Percentiles rank a stretch among this genome's conserved stretches.
phyloP scores from a whole-genome alignment of 2,329 filamentous ascomycete species.

The Aaosphaeria arxii region DNA sequence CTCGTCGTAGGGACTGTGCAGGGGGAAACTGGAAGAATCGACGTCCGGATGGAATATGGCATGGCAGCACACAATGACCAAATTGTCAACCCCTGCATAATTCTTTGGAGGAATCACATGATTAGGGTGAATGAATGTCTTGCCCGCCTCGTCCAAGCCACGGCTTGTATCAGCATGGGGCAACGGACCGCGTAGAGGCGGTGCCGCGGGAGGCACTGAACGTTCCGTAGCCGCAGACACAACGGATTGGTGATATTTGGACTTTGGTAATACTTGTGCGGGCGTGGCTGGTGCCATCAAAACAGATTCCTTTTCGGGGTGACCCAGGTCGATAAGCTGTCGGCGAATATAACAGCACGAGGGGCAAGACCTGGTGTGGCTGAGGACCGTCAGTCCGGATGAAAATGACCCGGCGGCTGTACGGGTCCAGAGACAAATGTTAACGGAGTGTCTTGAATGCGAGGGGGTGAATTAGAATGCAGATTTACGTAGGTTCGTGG shows the following conservation, averaged over 20 bases:
- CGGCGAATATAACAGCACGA: no score
- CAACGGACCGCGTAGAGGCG: no score
- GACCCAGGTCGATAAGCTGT: no score
- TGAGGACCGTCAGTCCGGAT: no score
- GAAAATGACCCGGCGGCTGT: no score
- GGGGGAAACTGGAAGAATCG: conserved; percentile 19
- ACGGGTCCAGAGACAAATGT: no score
- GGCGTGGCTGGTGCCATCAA: conserved; percentile 30
- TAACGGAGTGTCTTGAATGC: no score
- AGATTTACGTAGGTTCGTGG: no score
- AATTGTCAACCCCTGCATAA: conserved; percentile 40
- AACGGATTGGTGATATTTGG: conserved; percentile 17
- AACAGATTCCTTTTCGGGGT: neutral
- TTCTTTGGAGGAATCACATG: conserved; percentile 24
- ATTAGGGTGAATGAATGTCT: conserved; percentile 21
- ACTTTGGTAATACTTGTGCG: conserved; percentile 27
- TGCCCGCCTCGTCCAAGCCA: neutral
- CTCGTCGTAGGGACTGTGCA: conserved; percentile 32
- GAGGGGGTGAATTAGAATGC: no score
- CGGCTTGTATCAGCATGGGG: no score
- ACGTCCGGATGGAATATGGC: conserved; percentile 60
- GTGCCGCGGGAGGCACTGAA: neutral
- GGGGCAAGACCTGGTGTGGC: no score
- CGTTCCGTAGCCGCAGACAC: conserved; percentile 5
- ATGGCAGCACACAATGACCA: conserved; percentile 83